Evolutionary conservation across 768 basidiomycete genomes (phyloP), one percentile per base, ranked within the genome.

Genomic region (Kwoniella heveanensis): DNA sequence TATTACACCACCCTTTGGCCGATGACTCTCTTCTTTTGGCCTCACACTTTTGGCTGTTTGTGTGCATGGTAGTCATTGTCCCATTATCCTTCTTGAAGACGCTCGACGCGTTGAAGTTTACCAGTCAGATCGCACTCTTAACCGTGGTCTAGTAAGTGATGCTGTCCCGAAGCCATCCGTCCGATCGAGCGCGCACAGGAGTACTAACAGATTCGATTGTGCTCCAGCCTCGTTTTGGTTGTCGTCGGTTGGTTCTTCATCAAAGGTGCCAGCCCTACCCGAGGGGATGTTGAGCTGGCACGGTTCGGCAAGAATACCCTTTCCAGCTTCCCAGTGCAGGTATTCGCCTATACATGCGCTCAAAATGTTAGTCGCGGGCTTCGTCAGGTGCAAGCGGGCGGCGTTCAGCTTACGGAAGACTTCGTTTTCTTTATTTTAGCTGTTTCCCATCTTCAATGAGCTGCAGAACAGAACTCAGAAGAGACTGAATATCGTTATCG

Each of bases 391-490:
- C 25, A 52, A 26, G 27, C 4, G n/a, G 51, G 26, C 5, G 7
- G 8, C 51, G 26, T 8, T 53, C 51, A 24, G 5, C 52, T 54
- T 7, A 29, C 7, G n/a, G n/a, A 54, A 13, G 8, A 27, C 5
- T 17, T 32, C 32, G 9, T 36, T 8, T 8, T 36, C 39, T 24
- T 27, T 3, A 17, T 13, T 52, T 15, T 57, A 98, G 91, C 81
- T 98, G 19, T 96, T 97, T 80, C 91, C 92, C 1, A 87, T 96
- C 56, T 95, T 88, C 82, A 97, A 97, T 77, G 95, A 98, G 80
- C 83, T 98, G 32, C 84, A 85, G 70, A 82, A 81, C 29, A 96
- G 95, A 77, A 86, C 87, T 1, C 94, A 96, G 77, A 71, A 80
- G 49, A 86, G 90, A 37, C 87, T 98, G 86, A 95, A 96, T 78